Base-by-base conservation (phyloP, 1,284 basidiomycete genomes). In the Stygiomarasmius scandens region DNA sequence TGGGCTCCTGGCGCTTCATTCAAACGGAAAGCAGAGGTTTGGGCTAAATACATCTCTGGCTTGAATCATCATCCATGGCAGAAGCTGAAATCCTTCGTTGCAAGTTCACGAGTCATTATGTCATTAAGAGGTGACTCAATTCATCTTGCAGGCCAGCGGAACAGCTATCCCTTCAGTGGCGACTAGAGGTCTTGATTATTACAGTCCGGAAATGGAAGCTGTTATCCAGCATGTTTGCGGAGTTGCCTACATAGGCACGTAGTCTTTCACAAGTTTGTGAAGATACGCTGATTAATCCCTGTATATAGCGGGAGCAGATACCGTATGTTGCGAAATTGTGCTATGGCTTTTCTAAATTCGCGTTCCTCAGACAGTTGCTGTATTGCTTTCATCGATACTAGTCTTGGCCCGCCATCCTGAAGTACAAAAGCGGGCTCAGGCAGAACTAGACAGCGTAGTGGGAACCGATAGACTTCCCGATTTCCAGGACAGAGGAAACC, bases 371-470 rank as follows among this genome's bases (percentile, higher is more conserved):
- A 67, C 60, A 36, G 62, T 61, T 2, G 59, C 59, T 11, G 56
- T 59, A 2, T 24, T 68, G 20, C 55, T 61, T 43, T 60, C 49
- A 16, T 76, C 77, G 61, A 69, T 25, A 8, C 66, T 77, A 10
- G 71, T 72, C 2, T 74, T 77, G 71, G 58, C 72, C 9, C 59
- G 71, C 36, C 66, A 74, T 54, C 77, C 75, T 0, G 73, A 76
- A 6, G 66, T 74, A 12, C 75, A 77, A 57, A 63, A 62, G 8
- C 71, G 68, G 50, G 78, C 75, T 9, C 76, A 75, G 50, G 69
- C 66, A 48, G 76, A 79, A 58, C 59, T 80, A 6, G 76, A 78
- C 61, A 58, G 64, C 2, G 74, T 78, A 9, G 63, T 78, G 47
- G 68, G 71, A 12, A 54, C 56, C n/a, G 71, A 74, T 43, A 67